These are phyloP conservation scores for Colletotrichum sp. DNA, from an alignment of 2,329 filamentous ascomycete species.

Conservation along the genomic window DNA sequence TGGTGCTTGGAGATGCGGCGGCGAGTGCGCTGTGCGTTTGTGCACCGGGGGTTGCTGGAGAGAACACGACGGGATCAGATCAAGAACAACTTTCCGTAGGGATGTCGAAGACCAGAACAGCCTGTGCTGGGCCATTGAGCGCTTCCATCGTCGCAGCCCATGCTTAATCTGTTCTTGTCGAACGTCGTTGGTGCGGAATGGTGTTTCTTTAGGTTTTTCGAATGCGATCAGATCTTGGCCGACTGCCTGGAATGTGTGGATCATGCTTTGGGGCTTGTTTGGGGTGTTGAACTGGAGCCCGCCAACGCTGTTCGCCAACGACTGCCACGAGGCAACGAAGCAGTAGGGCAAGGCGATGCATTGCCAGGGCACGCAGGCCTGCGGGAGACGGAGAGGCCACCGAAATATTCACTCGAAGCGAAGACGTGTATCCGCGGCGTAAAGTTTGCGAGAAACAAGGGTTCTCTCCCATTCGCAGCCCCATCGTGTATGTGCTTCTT, in stretches of 20 bases:
- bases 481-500: not conserved
- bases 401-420: not conserved
- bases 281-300: not conserved
- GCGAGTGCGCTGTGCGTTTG: not conserved
- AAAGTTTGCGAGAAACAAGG: not conserved
- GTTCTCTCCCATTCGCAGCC: not conserved
- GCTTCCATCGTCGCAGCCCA: not conserved
- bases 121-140: not conserved
- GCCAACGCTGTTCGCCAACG: not conserved
- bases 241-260: conserved; percentile 16
- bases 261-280: conserved; percentile 20
- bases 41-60: not conserved
- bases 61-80: conserved; percentile 1
- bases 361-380: not conserved
- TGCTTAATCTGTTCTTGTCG: not conserved
- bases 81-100: not conserved
- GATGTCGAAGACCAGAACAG: not conserved
- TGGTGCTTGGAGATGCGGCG: not conserved
- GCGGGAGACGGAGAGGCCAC: not conserved
- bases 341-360: not conserved
- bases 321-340: not conserved
- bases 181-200: not conserved
- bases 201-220: conserved; percentile 6
- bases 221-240: conserved; percentile 18
- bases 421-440: not conserved